Evolutionary conservation across 306 rosid genomes (phyloP).

Genomic region (Vigna reflexopilosa): DNA sequence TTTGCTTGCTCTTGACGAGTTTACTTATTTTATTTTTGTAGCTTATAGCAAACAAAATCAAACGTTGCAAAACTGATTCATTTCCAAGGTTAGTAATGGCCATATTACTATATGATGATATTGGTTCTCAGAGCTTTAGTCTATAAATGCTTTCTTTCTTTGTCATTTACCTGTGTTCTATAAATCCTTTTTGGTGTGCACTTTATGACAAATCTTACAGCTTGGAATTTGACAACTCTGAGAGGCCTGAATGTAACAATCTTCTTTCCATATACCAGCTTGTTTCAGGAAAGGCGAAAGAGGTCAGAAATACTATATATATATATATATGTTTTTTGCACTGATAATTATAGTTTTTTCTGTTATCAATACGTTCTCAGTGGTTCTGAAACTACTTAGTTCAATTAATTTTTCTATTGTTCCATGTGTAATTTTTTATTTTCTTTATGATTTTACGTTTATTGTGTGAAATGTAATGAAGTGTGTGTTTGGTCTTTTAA

Average conservation of each 20-base stretch:
- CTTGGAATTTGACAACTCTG: constrained; percentile 87
- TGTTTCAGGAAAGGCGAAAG: constrained; percentile 78
- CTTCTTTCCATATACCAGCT: constrained; percentile 95
- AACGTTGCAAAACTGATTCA: constrained; percentile 97
- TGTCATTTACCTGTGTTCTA: constrained; percentile 15
- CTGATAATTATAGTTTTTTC: not conserved
- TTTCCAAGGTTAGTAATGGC: constrained; percentile 70
- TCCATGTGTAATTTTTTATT: not conserved
- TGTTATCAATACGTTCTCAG: constrained; percentile 15
- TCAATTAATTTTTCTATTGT: constrained; percentile 7
- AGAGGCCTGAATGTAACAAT: constrained; percentile 95
- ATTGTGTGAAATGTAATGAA: not conserved
- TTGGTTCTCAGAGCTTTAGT: constrained; percentile 29
- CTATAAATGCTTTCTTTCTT: constrained; percentile 14
- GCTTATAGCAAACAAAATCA: constrained; percentile 92
- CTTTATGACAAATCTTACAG: constrained; percentile 59
- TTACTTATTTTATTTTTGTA: constrained; percentile 53
- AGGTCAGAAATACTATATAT: constrained; percentile 53
- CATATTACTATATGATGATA: constrained; percentile 44
- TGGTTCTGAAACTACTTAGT: constrained; percentile 33
- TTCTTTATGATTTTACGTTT: not conserved
- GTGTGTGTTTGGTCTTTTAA: not conserved
- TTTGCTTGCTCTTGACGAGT: constrained; percentile 48
- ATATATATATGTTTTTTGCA: not conserved
- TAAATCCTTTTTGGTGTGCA: constrained; percentile 23